These are phyloP conservation scores for Ottelia alismoides DNA, from an alignment of 106 monocot genomes.

Conservation along the genomic window DNA sequence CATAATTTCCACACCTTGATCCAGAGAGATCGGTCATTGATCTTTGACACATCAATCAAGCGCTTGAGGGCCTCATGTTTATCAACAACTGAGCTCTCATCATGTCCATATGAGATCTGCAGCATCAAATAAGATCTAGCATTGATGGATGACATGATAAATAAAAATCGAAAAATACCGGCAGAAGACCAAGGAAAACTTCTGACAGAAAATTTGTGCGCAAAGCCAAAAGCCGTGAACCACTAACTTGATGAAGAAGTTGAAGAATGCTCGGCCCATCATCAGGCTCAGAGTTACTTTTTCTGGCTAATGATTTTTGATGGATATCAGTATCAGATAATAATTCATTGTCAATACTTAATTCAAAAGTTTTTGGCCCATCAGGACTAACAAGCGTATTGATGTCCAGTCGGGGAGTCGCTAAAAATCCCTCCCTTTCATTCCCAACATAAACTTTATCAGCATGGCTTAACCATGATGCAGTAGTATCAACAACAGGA, in stretches of 20 bases:
- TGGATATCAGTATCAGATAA: conserved; percentile 19
- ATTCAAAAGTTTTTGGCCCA: conserved; percentile 19
- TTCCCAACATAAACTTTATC: conserved; percentile 28
- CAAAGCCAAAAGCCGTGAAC: too few relatives aligned
- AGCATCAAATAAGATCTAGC: background rate
- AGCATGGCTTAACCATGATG: conserved; percentile 16
- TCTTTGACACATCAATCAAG: conserved; percentile 51
- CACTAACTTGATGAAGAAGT: conserved; percentile 78
- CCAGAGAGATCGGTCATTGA: conserved; percentile 79
- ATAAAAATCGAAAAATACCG: too few relatives aligned
- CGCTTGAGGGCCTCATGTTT: conserved; percentile 69
- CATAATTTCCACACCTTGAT: conserved; percentile 70
- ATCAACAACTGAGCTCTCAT: conserved; percentile 31
- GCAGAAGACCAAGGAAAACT: too few relatives aligned
- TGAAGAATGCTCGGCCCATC: conserved; percentile 73
- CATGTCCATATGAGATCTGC: conserved; percentile 7
- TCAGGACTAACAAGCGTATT: conserved; percentile 30
- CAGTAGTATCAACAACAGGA: conserved; percentile 14
- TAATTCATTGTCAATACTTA: conserved; percentile 18
- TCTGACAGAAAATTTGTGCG: too few relatives aligned
- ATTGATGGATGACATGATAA: too few relatives aligned
- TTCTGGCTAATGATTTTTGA: conserved; percentile 26
- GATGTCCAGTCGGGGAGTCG: conserved; percentile 43
- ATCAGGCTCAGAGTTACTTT: conserved; percentile 26
- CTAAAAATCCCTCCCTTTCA: conserved; percentile 35